Evolutionary conservation across 306 rosid species (phyloP).

Genomic region (Carpinus fangiana): DNA sequence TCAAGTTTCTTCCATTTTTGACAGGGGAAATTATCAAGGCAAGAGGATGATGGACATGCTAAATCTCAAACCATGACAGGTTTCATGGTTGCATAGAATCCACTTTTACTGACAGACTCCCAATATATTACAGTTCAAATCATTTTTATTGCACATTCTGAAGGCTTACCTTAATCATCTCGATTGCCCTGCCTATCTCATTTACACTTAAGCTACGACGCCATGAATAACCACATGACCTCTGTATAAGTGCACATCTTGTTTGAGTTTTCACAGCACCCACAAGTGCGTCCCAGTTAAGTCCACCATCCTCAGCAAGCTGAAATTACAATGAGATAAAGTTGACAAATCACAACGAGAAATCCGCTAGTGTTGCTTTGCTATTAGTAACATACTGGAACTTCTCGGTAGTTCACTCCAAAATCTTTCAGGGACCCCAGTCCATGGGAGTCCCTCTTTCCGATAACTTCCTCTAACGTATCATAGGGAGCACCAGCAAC

Average conservation of each 20-base stretch:
- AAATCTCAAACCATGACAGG: neutral
- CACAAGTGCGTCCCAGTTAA: conserved; percentile 70
- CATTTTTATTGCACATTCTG: neutral
- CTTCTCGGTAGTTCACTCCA: conserved; percentile 90
- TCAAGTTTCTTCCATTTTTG: conserved; percentile 9
- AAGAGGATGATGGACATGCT: too few species aligned
- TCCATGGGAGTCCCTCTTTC: conserved; percentile 84
- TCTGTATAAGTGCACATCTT: conserved; percentile 86
- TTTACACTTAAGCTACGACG: conserved; percentile 79
- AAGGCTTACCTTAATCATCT: conserved; percentile 71
- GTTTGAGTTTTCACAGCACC: conserved; percentile 70
- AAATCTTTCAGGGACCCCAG: conserved; percentile 87
- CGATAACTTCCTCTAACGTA: conserved; percentile 90
- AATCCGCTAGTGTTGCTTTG: neutral
- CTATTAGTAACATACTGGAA: conserved; percentile 56
- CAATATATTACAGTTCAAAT: neutral
- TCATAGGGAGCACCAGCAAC: conserved; percentile 98
- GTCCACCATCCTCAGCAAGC: conserved; percentile 87
- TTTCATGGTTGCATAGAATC: neutral
- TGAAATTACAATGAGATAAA: conserved; percentile 31
- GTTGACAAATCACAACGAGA: conserved; percentile 18
- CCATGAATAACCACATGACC: conserved; percentile 98
- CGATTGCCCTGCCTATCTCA: conserved; percentile 69
- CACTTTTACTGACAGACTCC: neutral
- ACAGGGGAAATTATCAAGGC: neutral